Conservation (phyloP, 371 early-diverging fungal genomes). For the Basidiobolus heterosporus region DNA sequence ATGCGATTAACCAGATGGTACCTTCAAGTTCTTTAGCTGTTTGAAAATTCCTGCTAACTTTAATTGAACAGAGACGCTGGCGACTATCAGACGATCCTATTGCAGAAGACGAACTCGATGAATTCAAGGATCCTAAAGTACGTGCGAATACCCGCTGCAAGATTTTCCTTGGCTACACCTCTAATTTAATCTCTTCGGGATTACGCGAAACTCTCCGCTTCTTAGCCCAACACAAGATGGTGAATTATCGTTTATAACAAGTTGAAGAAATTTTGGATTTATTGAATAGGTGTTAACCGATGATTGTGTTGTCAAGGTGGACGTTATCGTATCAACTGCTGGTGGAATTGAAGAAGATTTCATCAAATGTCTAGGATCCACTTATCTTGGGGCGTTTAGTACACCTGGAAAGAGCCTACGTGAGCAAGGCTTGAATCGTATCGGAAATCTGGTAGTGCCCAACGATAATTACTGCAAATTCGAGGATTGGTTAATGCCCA, state of each 20-base stretch:
- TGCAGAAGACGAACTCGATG: slow-evolving; percentile 38
- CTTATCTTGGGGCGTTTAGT: slow-evolving; percentile 75
- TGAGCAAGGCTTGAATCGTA: slow-evolving; percentile 88
- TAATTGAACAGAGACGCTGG: slow-evolving; percentile 46
- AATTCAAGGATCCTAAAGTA: slow-evolving; percentile 40
- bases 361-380: slow-evolving; percentile 92
- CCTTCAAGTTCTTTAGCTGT: not conserved
- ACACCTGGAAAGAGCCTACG: slow-evolving; percentile 73
- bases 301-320: slow-evolving; percentile 22
- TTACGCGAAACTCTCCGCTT: slow-evolving; percentile 87
- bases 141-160: slow-evolving; percentile 69
- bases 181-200: slow-evolving; percentile 94
- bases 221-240: slow-evolving; percentile 78
- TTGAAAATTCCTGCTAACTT: not conserved
- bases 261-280: not conserved
- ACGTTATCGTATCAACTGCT: slow-evolving; percentile 90
- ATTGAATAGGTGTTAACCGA: not conserved
- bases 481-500: slow-evolving; percentile 93
- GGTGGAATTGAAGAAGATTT: slow-evolving; percentile 99
- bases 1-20: slow-evolving; percentile 80
- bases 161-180: slow-evolving; percentile 94
- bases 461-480: slow-evolving; percentile 98
- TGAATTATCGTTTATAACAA: slow-evolving; percentile 1
- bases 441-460: slow-evolving; percentile 96
- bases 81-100: slow-evolving; percentile 73